phyloP scores from a whole-genome alignment of 768 basidiomycete genomes.

The Wakefieldia striispora region DNA sequence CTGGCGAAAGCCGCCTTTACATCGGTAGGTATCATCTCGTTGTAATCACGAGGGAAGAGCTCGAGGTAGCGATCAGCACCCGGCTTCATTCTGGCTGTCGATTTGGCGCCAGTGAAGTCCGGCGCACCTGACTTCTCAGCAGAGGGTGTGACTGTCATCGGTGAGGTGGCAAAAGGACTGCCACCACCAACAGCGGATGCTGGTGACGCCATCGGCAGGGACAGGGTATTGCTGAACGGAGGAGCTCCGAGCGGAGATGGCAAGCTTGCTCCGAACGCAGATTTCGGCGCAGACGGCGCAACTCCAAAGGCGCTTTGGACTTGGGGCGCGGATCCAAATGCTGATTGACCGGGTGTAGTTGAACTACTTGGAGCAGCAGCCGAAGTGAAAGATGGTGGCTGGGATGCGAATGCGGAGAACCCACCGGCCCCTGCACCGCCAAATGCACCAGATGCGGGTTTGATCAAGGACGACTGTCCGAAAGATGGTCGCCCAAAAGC shows the following conservation, averaged over 20 bases:
- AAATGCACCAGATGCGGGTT: conserved; percentile 53
- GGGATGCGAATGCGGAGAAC: conserved; percentile 52
- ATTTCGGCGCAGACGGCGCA: conserved; percentile 10
- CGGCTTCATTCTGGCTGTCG: conserved; percentile 37
- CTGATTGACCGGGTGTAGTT: conserved; percentile 14
- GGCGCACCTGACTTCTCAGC: conserved; percentile 27
- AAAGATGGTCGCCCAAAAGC: conserved; percentile 38
- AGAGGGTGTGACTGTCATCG: conserved; percentile 23
- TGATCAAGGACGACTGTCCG: conserved; percentile 42
- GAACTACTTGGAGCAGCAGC: conserved; percentile 5
- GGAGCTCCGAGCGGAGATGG: conserved; percentile 30
- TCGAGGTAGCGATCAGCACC: conserved; percentile 54
- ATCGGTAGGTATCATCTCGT: conserved; percentile 47
- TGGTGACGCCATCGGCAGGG: conserved; percentile 15
- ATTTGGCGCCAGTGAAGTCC: conserved; percentile 36
- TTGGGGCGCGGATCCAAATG: conserved; percentile 16
- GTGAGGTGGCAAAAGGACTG: conserved; percentile 26
- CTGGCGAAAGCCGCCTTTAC: conserved; percentile 53
- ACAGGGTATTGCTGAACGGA: conserved; percentile 15
- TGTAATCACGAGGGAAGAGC: conserved; percentile 59
- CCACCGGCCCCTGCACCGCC: conserved; percentile 40
- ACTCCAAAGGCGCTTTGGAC: conserved; percentile 23
- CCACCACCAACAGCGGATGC: conserved; percentile 20
- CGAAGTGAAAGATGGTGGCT: conserved; percentile 42
- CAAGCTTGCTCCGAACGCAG: conserved; percentile 15